These are phyloP conservation scores for Pythium phragmiticola DNA, from an alignment of 352 stramenopile species.

Conservation along the genomic window DNA sequence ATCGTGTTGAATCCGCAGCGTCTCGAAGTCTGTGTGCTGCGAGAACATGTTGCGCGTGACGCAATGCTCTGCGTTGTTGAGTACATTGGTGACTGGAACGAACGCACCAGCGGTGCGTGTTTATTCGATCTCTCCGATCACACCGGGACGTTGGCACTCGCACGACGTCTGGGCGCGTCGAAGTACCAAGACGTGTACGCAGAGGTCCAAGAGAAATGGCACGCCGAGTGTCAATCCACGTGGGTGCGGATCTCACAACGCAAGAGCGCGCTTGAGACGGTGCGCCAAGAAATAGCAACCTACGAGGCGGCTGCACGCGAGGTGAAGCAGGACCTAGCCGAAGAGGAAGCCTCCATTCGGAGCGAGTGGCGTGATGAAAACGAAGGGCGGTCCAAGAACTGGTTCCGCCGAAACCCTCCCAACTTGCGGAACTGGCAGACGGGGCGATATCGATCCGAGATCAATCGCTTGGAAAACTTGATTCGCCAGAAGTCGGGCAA, in stretches of 20 bases:
- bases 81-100: slow-evolving; percentile 16
- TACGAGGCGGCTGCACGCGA: background rate
- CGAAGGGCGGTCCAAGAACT: background rate
- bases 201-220: slow-evolving; percentile 5
- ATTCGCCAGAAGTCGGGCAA: background rate
- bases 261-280: background rate
- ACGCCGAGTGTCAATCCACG: background rate
- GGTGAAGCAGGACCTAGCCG: background rate
- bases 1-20: slow-evolving; percentile 5
- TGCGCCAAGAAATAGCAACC: slow-evolving; percentile 1
- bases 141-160: slow-evolving; percentile 1
- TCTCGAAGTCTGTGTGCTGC: slow-evolving; percentile 9
- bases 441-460: background rate
- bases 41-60: slow-evolving; percentile 1
- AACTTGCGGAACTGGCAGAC: slow-evolving; percentile 1
- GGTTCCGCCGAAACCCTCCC: background rate
- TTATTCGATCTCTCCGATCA: slow-evolving; percentile 8
- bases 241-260: background rate
- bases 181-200: background rate
- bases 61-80: background rate
- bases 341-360: background rate
- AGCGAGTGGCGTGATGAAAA: background rate
- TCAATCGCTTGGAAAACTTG: background rate
- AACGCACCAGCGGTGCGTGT: background rate
- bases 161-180: background rate